Evolutionary conservation across 2,329 filamentous ascomycete species (phyloP).

Genomic region (Aureobasidium sp.): DNA sequence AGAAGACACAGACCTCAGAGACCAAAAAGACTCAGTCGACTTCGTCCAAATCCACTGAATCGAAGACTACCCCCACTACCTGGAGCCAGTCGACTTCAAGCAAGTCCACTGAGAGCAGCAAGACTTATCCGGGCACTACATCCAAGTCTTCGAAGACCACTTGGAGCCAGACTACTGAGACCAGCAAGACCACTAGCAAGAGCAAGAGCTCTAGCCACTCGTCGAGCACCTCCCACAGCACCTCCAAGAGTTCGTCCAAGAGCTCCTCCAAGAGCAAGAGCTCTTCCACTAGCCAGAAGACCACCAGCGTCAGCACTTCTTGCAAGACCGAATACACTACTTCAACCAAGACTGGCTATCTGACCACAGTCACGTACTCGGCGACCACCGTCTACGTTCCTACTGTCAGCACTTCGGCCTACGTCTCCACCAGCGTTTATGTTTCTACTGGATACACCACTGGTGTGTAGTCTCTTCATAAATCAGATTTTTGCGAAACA

Average conservation of each 20-base stretch:
- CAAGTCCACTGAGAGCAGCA: background rate
- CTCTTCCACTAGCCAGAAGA: background rate
- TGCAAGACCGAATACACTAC: conserved; percentile 2
- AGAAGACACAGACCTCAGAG: background rate
- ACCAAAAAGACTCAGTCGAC: background rate
- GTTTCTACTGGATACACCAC: background rate
- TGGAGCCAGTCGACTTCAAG: background rate
- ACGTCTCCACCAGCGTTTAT: background rate
- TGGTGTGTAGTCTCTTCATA: background rate
- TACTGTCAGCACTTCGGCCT: background rate
- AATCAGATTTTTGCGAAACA: background rate
- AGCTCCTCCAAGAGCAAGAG: conserved; percentile 3
- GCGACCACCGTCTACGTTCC: conserved; percentile 3
- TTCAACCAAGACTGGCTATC: background rate
- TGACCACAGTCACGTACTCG: background rate
- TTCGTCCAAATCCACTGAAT: conserved; percentile 3
- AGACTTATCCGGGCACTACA: background rate
- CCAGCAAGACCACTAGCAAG: background rate
- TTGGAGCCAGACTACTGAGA: background rate
- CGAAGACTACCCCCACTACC: background rate
- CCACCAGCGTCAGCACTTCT: background rate
- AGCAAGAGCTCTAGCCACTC: conserved; percentile 1
- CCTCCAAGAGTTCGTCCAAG: background rate
- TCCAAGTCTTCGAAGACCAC: background rate
- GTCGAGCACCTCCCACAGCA: background rate